Base-by-base conservation (phyloP, 331 rosid genomes). In the Cucumis variabilis region DNA sequence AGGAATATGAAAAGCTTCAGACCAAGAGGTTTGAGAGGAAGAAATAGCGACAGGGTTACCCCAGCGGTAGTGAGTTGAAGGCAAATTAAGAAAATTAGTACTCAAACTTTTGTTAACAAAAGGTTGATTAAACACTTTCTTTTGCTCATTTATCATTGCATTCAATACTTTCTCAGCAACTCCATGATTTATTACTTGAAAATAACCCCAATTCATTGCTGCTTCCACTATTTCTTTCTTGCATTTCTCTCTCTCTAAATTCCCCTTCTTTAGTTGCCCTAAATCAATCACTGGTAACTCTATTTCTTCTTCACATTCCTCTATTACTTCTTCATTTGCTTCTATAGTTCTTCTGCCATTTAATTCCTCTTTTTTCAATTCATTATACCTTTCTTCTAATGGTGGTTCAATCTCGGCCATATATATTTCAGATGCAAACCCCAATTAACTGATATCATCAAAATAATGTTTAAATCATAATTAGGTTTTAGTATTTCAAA, bases 1-100 rank as follows among this genome's bases (percentile, higher is more conserved):
- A 87, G 93, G 25, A 28, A 96, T 88, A 86, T 96, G 99, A 78
- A 95, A 90, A 66, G 98, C 95, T 92, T 96, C 99, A 16, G 93
- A 92, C 99, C 99, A 96, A 30, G 93, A 88, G 62, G 95, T 82
- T 85, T 95, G 99, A 73, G 28, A 88, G 21, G 91, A 77, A 86
- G 87, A 88, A 28, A 92, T 90, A 16, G 98, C 98, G 53, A 24
- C 62, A 25, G 93, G 91, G 51, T 94, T 96, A 2, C 99, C 99
- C 99, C 96, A 96, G 15, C 93, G 94, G 86, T 96, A 96, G 86
- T 96, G 95, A 62, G 90, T 81, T 5, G 89, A 70, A 53, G 91
- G 55, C 77, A 91, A 92, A 60, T 87, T 87, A 51, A 90, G 75
- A 87, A 90, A 66, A 37, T 10, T 53, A 37, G 7, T 5, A 1